Base-by-base conservation (phyloP, 2,329 filamentous ascomycete genomes). In the Zasmidium citrigriseum region DNA sequence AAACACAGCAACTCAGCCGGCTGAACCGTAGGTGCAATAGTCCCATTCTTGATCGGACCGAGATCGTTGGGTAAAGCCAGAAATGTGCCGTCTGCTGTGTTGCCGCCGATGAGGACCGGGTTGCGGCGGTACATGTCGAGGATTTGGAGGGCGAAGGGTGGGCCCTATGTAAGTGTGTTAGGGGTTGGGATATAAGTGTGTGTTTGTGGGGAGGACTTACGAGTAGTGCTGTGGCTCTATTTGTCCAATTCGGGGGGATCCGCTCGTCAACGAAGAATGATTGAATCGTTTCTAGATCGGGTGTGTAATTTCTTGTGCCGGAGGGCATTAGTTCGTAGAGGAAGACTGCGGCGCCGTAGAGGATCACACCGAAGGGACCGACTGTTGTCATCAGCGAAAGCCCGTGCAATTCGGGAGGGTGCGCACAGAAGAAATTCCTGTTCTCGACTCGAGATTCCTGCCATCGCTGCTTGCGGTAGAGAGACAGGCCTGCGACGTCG, bases 331-430 rank as follows among this genome's bases (percentile, higher is more conserved):
- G 69, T 58, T 76, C 73, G 68, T 78, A 79, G 12, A 79, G 59
- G 70, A 79, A 79, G 38, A 72, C 73, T 1, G 77, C 72, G 21
- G 77, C 76, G 38, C 77, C 76, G 60, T 72, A 77, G n/a, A 77
- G 70, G 4, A 79, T 67, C 3, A 78, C 62, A 10, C 68, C 64
- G 14, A 71, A 59, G 2, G 76, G 76, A 18, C 76, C 72, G 51
- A 75, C 76, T n/a, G n/a, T n/a, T n/a, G n/a, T n/a, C n/a, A n/a
- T n/a, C n/a, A n/a, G n/a, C n/a, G n/a, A n/a, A n/a, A n/a, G n/a
- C n/a, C n/a, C n/a, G n/a, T n/a, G n/a, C n/a, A n/a, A n/a, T n/a
- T n/a, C n/a, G n/a, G n/a, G n/a, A n/a, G n/a, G n/a, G n/a, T n/a
- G n/a, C n/a, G n/a, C n/a, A n/a, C n/a, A n/a, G 65, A 67, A 76